Evolutionary conservation across 345 rosid species (phyloP), one percentile per base, ranked within the genome.

Genomic region (Streptanthus diversifolius): DNA sequence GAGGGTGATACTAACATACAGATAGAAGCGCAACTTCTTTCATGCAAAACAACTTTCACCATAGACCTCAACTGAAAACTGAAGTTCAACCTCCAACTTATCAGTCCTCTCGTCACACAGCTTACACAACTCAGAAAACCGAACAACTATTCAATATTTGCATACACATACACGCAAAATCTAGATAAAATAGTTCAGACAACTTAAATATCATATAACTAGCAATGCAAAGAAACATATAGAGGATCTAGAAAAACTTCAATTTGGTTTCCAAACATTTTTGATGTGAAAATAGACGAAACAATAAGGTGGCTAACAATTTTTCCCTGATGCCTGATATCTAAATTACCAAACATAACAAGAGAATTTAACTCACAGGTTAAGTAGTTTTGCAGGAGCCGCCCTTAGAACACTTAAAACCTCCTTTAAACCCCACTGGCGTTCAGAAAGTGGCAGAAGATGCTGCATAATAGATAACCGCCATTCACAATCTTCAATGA

Each of bases 401-500:
- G 96, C 98, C 57, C 88, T 87, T 74, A 93, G 77, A 76, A 93
- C 86, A 63, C 86, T 88, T 79, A 91, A 83, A 59, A 95, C 97
- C 78, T 91, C 96, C 85, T 89, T 93, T 91, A 96, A 86, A 69
- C 87, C 81, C 97, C 95, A 91, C 60, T 83, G 92, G 66, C 86
- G 85, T 75, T 84, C 97, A 77, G 93, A 91, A 32, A 91, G 83
- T 60, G 98, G 98, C 48, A 89, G 80, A 83, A 93, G 97, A 60
- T 81, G 88, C 82, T 91, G 96, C 86, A 93, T 86, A 77, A 91
- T 78, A 66, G 98, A 86, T 76, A 93, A 76, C 49, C 98, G 84
- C 98, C 98, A 93, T 73, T 91, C 90, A 92, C 95, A 89, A 80
- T 93, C 98, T 77, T 93, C 98, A 81, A 91, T 81, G 71, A 91